Percentiles rank a stretch among this genome's conserved stretches.
Conservation (phyloP, 1,284 basidiomycete species). For the Irpex sp. region DNA sequence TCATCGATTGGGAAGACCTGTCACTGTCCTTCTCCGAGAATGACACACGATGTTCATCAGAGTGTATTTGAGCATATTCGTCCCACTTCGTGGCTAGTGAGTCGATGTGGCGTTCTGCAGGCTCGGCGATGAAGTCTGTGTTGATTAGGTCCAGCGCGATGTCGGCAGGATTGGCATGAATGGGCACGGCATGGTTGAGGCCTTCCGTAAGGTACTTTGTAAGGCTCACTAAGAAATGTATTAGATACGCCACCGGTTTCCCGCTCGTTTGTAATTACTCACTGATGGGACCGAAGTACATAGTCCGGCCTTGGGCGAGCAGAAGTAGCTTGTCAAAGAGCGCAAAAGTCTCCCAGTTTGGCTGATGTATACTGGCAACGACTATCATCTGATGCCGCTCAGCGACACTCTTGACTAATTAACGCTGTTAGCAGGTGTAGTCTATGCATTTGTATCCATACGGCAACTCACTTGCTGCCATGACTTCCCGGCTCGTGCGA, state of each 20-base stretch:
- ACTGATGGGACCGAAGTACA: slow-evolving; percentile 43
- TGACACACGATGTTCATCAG: background rate
- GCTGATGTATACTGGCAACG: slow-evolving; percentile 65
- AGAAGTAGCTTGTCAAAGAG: slow-evolving; percentile 57
- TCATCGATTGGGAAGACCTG: background rate
- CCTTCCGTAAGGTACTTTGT: slow-evolving; percentile 40
- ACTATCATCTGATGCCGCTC: slow-evolving; percentile 45
- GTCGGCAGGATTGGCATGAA: slow-evolving; percentile 46
- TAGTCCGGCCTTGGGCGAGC: slow-evolving; percentile 46
- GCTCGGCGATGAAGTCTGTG: slow-evolving; percentile 23
- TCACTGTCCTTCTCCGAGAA: background rate
- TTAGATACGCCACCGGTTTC: background rate
- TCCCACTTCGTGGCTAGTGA: slow-evolving; percentile 12
- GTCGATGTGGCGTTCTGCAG: slow-evolving; percentile 26
- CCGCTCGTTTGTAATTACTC: background rate
- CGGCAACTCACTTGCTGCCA: slow-evolving; percentile 33
- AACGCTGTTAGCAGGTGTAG: background rate
- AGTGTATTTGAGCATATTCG: slow-evolving; percentile 9
- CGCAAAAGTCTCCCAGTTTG: slow-evolving; percentile 51
- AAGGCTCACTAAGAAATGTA: slow-evolving; percentile 16
- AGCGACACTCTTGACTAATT: slow-evolving; percentile 22
- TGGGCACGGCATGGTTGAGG: slow-evolving; percentile 33
- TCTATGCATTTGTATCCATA: background rate
- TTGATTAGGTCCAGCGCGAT: slow-evolving; percentile 43
- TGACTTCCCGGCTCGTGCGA: slow-evolving; percentile 53